Evolutionary conservation across 2,329 filamentous ascomycete genomes (phyloP).

Genomic region (Balansia obtecta): DNA sequence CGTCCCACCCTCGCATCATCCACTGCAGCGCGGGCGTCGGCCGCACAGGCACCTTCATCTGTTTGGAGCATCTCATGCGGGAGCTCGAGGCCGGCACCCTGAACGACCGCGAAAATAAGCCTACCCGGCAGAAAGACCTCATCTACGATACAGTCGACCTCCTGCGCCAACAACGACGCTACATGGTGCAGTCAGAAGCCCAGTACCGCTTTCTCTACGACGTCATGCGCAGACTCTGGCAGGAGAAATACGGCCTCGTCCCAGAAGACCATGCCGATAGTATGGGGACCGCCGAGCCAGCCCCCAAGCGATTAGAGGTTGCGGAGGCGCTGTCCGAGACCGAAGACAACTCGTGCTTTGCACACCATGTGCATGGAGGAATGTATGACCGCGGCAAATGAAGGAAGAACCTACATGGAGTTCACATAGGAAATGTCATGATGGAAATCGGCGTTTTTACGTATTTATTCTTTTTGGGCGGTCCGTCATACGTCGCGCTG

Average conservation of each 20-base stretch:
- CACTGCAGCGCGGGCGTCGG: constrained; percentile 91
- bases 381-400: not conserved
- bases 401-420: too few relatives aligned
- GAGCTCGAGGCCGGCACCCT: constrained; percentile 69
- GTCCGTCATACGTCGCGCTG: constrained; percentile 2
- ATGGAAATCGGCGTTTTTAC: too few relatives aligned
- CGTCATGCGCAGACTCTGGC: constrained; percentile 64
- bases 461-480: too few relatives aligned
- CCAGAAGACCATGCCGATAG: constrained; percentile 16
- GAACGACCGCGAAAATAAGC: constrained; percentile 12
- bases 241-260: constrained; percentile 45
- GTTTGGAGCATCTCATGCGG: constrained; percentile 78
- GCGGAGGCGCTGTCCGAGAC: constrained; percentile 27
- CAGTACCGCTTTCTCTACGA: constrained; percentile 87
- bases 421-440: too few relatives aligned
- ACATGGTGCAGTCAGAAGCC: constrained; percentile 84
- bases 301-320: constrained; percentile 41
- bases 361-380: not conserved
- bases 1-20: constrained; percentile 57
- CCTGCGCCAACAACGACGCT: constrained; percentile 76
- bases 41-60: constrained; percentile 88
- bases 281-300: constrained; percentile 31
- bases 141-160: constrained; percentile 69
- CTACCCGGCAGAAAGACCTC: constrained; percentile 53
- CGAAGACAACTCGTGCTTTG: not conserved